Base-by-base conservation (phyloP, 139 green algal species). In the Zygnema circumcarinatum region DNA sequence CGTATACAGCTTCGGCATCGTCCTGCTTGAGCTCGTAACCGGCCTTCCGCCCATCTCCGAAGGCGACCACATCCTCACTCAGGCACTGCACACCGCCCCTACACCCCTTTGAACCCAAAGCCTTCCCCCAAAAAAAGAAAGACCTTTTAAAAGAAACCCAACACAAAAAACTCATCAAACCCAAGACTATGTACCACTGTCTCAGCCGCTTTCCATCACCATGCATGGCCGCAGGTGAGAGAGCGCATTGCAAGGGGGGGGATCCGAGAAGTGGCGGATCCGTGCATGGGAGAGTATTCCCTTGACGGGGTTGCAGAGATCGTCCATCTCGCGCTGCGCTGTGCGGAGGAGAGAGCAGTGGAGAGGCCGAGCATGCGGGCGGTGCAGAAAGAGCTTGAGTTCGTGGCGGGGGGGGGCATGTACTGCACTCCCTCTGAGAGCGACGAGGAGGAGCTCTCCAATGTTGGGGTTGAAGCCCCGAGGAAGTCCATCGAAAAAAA, bases 1-100 rank as follows among this genome's bases (percentile, higher is more conserved):
- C 67, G 90, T 93, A n/a, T 93, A 93, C 88, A 87, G 62, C 2
- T 93, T 89, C 67, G 90, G 82, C 32, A 76, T 93, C 1, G 67
- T 93, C 33, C 76, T 93, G 21, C 89, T 90, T 85, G 90, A 93
- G 74, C 78, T 93, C 22, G 62, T 93, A 0, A 95, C 95, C 29
- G 92, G 92, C 53, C 69, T 39, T 41, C 52, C n/a, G n/a, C 53
- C 74, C 16, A 62, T 62, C 47, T 7, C 16, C 47, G 47, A 62
- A 62, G 47, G 47, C 41, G n/a, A 32, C 41, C 42, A 31, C 33
- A 85, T 41, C 11, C 36, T 42, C 11, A 41, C 35, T 53, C 69
- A 78, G 69, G 69, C 16, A 29, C 29, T 29, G 56, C 29, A 29
- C 56, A 72, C 29, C 56, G 29, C 29, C 56, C 56, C 29, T 72